Conservation (phyloP, 1,139 yeast genomes). For the Protomyces gravidus region DNA sequence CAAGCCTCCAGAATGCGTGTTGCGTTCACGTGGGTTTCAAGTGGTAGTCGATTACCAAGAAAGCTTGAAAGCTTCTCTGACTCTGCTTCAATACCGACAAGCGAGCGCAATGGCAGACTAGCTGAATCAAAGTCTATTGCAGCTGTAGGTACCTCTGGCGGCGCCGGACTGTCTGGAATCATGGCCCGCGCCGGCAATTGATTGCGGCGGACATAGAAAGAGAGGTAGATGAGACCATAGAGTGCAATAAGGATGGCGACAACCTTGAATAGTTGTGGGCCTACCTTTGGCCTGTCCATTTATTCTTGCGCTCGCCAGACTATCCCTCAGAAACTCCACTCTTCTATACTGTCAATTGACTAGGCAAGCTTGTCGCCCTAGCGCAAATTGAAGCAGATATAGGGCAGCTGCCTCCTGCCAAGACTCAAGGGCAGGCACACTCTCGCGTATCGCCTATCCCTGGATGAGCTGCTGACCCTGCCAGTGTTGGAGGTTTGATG, state of each 20-base stretch:
- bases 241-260: background rate
- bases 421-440: too few species aligned
- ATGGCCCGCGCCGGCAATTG: background rate
- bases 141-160: background rate
- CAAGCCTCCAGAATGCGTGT: conserved; percentile 12
- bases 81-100: background rate
- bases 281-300: background rate
- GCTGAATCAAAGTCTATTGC: background rate
- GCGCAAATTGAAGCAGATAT: too few species aligned
- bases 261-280: background rate
- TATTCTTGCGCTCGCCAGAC: background rate
- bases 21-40: background rate
- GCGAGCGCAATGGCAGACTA: background rate
- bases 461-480: too few species aligned
- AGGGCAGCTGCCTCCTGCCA: too few species aligned
- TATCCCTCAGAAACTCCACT: too few species aligned
- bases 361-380: too few species aligned
- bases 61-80: background rate
- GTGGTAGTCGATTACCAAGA: background rate
- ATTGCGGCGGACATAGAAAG: background rate
- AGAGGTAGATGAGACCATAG: background rate
- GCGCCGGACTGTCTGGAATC: background rate
- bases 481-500: too few species aligned
- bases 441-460: too few species aligned
- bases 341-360: too few species aligned